Percentiles rank a stretch among this genome's conserved stretches.
phyloP scores from a whole-genome alignment of 768 basidiomycete species.

The Saitozyma podzolica region DNA sequence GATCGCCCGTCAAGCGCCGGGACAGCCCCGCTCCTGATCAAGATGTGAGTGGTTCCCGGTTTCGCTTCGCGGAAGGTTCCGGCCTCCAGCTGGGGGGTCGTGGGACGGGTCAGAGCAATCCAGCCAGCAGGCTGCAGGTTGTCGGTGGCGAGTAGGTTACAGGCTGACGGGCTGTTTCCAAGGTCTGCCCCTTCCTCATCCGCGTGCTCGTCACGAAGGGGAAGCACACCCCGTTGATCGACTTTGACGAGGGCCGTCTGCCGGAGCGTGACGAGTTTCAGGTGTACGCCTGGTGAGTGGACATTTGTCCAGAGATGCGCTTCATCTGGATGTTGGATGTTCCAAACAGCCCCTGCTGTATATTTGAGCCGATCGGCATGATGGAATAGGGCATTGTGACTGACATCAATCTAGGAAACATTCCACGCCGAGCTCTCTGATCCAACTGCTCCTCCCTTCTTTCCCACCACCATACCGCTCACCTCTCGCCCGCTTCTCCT shows the following conservation, averaged over 20 bases:
- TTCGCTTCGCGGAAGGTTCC: neutral
- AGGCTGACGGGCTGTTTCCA: slow-evolving; percentile 1
- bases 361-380: neutral
- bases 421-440: slow-evolving; percentile 37
- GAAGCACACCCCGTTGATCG: slow-evolving; percentile 36
- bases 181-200: slow-evolving; percentile 42
- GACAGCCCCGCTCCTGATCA: slow-evolving; percentile 7
- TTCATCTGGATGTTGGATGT: neutral
- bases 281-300: slow-evolving; percentile 42
- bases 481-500: slow-evolving; percentile 38
- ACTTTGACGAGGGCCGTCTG: slow-evolving; percentile 43
- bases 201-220: slow-evolving; percentile 41
- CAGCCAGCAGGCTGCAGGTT: neutral
- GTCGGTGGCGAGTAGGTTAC: no score
- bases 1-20: slow-evolving; percentile 14
- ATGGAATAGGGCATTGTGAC: no score
- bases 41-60: slow-evolving; percentile 7
- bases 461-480: slow-evolving; percentile 44
- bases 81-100: no score
- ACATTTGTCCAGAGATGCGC: no score
- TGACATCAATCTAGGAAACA: slow-evolving; percentile 28
- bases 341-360: neutral
- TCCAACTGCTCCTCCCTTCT: slow-evolving; percentile 37
- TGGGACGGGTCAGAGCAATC: neutral
- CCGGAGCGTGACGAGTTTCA: slow-evolving; percentile 43